Evolutionary conservation across 2,329 filamentous ascomycete species (phyloP), one percentile per base, ranked within the genome.

Genomic region (Cladosporium sp.): DNA sequence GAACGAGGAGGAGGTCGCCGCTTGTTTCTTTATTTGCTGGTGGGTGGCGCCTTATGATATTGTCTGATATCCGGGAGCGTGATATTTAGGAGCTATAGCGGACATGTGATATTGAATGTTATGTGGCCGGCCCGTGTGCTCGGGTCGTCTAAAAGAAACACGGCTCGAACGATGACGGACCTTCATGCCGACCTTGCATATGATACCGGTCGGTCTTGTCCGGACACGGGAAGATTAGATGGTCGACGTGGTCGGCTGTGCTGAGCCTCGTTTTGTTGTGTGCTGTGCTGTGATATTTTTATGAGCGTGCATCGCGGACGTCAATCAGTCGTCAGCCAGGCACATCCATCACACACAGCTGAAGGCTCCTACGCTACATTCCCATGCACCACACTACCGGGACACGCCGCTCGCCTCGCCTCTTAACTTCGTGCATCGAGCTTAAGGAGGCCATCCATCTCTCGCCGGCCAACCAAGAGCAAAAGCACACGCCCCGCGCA

Each of bases 401-500:
- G 49, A 54, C 60, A 55, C 60, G 60, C 60, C 47, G 60, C 41
- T 44, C 28, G 32, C 52, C 52, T 55, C 52, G 52, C 52, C n/a
- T 24, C 60, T 63, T 47, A 4, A 47, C 41, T 47, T 47, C 41
- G 7, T 47, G 41, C 41, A n/a, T 47, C 41, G n/a, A 47, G 41
- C 41, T 12, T 24, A 47, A 41, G 41, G n/a, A 47, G 41, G n/a
- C n/a, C 3, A 12, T 12, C 38, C 38, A n/a, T 12, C 41, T 21
- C 41, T 47, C 49, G 12, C 11, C 49, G 49, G 30, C 59, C 59
- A 61, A 52, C 21, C 59, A 49, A 26, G 15, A 59, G 24, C 14
- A 36, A 5, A 14, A 4, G 12, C 12, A 36, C 34, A 36, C 34
- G 34, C 12, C 34, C 12, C 34, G 12, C 34, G 34, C 34, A 36